phyloP scores from a whole-genome alignment of 805 yeast species.

The Candida nanaspora region DNA sequence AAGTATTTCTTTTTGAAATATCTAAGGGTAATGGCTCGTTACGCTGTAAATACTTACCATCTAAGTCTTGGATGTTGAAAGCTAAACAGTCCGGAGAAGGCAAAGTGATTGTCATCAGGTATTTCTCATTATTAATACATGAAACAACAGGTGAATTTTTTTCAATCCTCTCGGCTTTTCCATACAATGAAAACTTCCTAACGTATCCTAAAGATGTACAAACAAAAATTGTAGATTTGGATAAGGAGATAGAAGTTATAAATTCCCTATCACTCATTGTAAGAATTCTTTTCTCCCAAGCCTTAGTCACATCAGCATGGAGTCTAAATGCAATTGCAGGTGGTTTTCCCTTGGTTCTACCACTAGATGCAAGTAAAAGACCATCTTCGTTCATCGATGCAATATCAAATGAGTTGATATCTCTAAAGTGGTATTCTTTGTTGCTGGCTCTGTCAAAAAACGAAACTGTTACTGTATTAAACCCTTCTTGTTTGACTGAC shows the following conservation, averaged over 20 bases:
- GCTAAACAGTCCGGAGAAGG: conserved; percentile 23
- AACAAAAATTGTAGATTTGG: conserved; percentile 50
- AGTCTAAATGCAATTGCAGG: conserved; percentile 51
- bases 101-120: conserved; percentile 45
- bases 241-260: conserved; percentile 64
- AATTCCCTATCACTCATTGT: conserved; percentile 36
- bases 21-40: conserved; percentile 39
- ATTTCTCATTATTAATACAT: conserved; percentile 53
- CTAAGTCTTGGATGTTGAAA: conserved; percentile 29
- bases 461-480: conserved; percentile 73
- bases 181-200: conserved; percentile 63
- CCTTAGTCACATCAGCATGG: conserved; percentile 53
- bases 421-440: conserved; percentile 82
- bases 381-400: conserved; percentile 70
- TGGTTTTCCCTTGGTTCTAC: conserved; percentile 20
- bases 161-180: conserved; percentile 64
- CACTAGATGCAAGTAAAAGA: conserved; percentile 48
- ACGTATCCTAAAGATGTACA: conserved; percentile 75
- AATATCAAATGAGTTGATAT: conserved; percentile 60
- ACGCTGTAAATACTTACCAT: conserved; percentile 31
- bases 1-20: conserved; percentile 1
- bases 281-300: conserved; percentile 59
- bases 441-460: conserved; percentile 75
- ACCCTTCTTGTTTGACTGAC: conserved; percentile 55
- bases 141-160: conserved; percentile 69